Conservation (phyloP, 1,284 basidiomycete species). For the Rhodotorula sp. region DNA sequence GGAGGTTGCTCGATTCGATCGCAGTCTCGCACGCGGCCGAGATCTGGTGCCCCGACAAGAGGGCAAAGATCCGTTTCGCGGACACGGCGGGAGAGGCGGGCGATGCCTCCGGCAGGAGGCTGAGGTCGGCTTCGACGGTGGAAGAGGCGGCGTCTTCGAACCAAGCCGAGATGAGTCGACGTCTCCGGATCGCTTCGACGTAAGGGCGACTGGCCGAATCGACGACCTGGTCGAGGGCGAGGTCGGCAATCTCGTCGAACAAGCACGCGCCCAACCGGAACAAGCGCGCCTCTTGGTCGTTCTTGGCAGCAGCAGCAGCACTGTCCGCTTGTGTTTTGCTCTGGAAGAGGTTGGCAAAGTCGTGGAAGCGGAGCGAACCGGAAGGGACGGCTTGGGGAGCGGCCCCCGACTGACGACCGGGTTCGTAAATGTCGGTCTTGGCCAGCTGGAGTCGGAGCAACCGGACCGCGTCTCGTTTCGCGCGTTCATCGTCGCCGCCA, state of each 20-base stretch:
- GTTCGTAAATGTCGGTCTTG: constrained; percentile 62
- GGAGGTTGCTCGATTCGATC: constrained; percentile 71
- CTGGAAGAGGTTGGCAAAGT: constrained; percentile 58
- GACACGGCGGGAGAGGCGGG: constrained; percentile 53
- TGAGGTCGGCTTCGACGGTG: constrained; percentile 36
- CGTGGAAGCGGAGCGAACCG: constrained; percentile 70
- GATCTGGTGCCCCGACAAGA: constrained; percentile 83
- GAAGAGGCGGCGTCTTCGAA: constrained; percentile 8
- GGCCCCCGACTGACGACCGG: constrained; percentile 48
- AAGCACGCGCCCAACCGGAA: constrained; percentile 87
- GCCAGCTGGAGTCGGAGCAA: constrained; percentile 76
- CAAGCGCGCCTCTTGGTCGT: constrained; percentile 62
- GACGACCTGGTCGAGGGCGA: constrained; percentile 54
- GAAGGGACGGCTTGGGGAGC: constrained; percentile 59
- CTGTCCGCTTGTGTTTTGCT: constrained; percentile 40
- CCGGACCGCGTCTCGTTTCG: constrained; percentile 53
- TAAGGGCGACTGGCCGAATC: constrained; percentile 44
- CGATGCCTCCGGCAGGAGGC: not conserved
- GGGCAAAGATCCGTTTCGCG: constrained; percentile 63
- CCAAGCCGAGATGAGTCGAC: constrained; percentile 52
- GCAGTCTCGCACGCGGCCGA: constrained; percentile 77
- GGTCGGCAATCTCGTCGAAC: constrained; percentile 69
- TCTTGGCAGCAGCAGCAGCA: constrained; percentile 60
- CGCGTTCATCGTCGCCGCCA: not conserved
- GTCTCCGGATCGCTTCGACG: constrained; percentile 63